Conservation (phyloP, 805 yeast genomes). For the Tetrapisispora arboricola region DNA sequence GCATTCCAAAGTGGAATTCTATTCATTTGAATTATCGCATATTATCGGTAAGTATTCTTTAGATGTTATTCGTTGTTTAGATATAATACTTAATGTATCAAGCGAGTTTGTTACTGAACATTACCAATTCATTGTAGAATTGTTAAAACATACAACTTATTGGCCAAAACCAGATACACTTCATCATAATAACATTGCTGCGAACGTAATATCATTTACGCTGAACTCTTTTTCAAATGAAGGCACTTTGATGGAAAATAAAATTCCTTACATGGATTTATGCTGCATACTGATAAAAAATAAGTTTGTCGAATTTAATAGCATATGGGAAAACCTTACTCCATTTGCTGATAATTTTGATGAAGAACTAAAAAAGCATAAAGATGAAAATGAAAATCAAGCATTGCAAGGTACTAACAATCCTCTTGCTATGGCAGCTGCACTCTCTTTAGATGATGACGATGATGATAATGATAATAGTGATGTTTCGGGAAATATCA, state of each 20-base stretch:
- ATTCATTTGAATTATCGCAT: slow-evolving; percentile 40
- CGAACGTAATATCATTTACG: neutral
- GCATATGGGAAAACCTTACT: slow-evolving; percentile 44
- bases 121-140: slow-evolving; percentile 37
- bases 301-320: slow-evolving; percentile 54
- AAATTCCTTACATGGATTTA: slow-evolving; percentile 33
- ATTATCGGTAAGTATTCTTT: slow-evolving; percentile 66
- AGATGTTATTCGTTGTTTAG: slow-evolving; percentile 63
- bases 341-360: slow-evolving; percentile 44
- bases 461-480: slow-evolving; percentile 38
- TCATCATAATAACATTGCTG: neutral
- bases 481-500: neutral
- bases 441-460: slow-evolving; percentile 59
- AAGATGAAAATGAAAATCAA: slow-evolving; percentile 41
- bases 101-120: slow-evolving; percentile 36
- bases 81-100: slow-evolving; percentile 47
- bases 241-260: neutral
- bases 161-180: slow-evolving; percentile 41
- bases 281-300: slow-evolving; percentile 52
- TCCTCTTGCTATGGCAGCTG: slow-evolving; percentile 83
- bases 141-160: slow-evolving; percentile 50
- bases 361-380: slow-evolving; percentile 35
- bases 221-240: slow-evolving; percentile 2
- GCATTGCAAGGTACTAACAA: slow-evolving; percentile 56
- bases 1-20: slow-evolving; percentile 33